Conservation (phyloP, 352 stramenopile genomes). For the Phytophthora tentaculata region DNA sequence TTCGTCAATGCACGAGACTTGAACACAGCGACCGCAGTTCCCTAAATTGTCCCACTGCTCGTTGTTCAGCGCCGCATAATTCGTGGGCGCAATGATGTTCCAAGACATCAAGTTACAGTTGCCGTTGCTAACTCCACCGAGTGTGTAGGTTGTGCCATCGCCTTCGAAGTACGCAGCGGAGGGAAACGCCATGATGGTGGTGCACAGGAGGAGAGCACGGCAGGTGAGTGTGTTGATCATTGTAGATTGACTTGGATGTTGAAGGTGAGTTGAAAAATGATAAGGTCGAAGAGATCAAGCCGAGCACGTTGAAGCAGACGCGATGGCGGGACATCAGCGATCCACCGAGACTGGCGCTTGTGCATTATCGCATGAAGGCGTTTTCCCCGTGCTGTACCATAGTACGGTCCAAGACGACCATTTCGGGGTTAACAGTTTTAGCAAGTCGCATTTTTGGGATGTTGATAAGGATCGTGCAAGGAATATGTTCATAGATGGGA, state of each 20-base stretch:
- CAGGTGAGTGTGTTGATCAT: slow-evolving; percentile 16
- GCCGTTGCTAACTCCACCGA: slow-evolving; percentile 34
- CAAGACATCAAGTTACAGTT: slow-evolving; percentile 67
- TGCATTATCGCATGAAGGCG: slow-evolving; percentile 19
- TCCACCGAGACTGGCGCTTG: slow-evolving; percentile 13
- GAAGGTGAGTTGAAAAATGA: slow-evolving; percentile 23
- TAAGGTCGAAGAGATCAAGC: slow-evolving; percentile 18
- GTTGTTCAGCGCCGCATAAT: slow-evolving; percentile 62
- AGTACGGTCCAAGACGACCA: slow-evolving; percentile 16
- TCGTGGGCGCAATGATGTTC: slow-evolving; percentile 32
- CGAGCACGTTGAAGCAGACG: slow-evolving; percentile 6
- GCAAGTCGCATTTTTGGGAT: slow-evolving; percentile 4
- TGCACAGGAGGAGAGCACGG: slow-evolving; percentile 8
- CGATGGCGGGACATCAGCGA: background rate
- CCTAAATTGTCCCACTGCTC: slow-evolving; percentile 46
- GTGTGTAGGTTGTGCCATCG: slow-evolving; percentile 56
- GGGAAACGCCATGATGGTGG: background rate
- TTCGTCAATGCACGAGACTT: slow-evolving; percentile 44
- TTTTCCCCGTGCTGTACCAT: background rate
- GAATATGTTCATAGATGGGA: slow-evolving; percentile 5
- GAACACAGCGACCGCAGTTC: slow-evolving; percentile 52
- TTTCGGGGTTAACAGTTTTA: slow-evolving; percentile 16
- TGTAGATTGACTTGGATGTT: background rate
- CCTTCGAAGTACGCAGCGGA: slow-evolving; percentile 38
- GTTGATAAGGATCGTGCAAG: background rate